Evolutionary conservation across 148 eudicot species (phyloP).

Genomic region (Polygonum maritimum): DNA sequence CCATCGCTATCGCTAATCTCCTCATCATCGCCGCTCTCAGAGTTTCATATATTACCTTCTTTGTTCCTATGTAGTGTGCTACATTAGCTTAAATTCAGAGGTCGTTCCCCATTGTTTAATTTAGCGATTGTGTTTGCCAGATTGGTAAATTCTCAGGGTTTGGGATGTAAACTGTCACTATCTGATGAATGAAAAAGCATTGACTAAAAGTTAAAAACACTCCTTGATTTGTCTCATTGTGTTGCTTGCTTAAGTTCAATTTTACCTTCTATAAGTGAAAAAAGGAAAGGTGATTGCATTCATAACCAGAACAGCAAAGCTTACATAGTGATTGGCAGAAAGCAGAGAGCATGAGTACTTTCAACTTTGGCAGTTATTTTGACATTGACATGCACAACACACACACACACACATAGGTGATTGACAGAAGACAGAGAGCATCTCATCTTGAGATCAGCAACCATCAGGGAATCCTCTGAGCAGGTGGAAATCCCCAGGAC

Average conservation of each 20-base stretch:
- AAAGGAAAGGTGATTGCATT: neutral
- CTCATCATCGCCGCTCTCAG: too few relatives aligned
- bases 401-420: neutral
- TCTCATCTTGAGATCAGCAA: slow-evolving; percentile 1
- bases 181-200: neutral
- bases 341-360: neutral
- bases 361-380: slow-evolving; percentile 7
- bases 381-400: neutral
- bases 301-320: neutral
- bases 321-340: neutral
- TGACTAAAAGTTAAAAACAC: too few relatives aligned
- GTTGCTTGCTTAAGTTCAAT: neutral
- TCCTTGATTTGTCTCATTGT: neutral
- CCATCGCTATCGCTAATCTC: too few relatives aligned
- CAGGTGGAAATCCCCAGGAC: neutral
- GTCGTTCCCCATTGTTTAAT: neutral
- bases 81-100: neutral
- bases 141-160: neutral
- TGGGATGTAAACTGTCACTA: neutral
- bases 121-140: neutral
- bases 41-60: neutral
- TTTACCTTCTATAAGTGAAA: neutral
- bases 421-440: slow-evolving; percentile 92
- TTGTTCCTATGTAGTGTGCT: neutral
- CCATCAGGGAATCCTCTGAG: neutral